Percentiles rank a stretch among this genome's conserved stretches.
phyloP scores from a whole-genome alignment of 176 grass and related monocot species.

The Melocanna baccifera region DNA sequence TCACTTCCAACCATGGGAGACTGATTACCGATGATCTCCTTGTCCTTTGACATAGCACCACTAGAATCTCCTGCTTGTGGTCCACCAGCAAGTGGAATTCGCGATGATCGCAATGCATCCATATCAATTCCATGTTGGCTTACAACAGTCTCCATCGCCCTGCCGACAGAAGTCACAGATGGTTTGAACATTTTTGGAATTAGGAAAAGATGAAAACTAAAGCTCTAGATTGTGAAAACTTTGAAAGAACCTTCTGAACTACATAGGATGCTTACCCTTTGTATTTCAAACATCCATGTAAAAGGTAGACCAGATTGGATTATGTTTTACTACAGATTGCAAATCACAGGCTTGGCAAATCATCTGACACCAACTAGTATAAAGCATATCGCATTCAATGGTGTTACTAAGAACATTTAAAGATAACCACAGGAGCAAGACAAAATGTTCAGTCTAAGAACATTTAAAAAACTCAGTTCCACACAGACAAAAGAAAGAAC shows the following conservation, averaged over 20 bases:
- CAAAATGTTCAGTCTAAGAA: background rate
- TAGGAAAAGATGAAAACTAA: background rate
- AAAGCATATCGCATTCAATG: background rate
- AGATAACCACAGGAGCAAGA: background rate
- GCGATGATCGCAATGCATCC: conserved; percentile 66
- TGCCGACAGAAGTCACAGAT: conserved; percentile 30
- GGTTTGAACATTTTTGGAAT: background rate
- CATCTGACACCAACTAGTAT: background rate
- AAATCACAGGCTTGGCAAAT: conserved; percentile 3
- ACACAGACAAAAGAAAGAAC: background rate
- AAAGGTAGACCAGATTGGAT: background rate
- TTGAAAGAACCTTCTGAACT: background rate
- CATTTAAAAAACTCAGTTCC: conserved; percentile 7
- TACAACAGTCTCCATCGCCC: conserved; percentile 97
- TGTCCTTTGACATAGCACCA: conserved; percentile 62
- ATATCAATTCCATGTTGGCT: conserved; percentile 94
- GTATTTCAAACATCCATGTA: conserved; percentile 9
- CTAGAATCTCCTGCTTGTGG: conserved; percentile 60
- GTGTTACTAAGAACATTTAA: background rate
- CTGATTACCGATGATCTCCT: conserved; percentile 58
- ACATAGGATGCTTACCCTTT: background rate
- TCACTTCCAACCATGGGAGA: conserved; percentile 53
- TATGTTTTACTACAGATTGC: background rate
- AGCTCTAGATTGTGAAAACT: background rate
- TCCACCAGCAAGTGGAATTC: conserved; percentile 64